These are phyloP conservation scores for Kluyveromyces sp. DNA, from an alignment of 1,139 yeast genomes.

Conservation along the genomic window DNA sequence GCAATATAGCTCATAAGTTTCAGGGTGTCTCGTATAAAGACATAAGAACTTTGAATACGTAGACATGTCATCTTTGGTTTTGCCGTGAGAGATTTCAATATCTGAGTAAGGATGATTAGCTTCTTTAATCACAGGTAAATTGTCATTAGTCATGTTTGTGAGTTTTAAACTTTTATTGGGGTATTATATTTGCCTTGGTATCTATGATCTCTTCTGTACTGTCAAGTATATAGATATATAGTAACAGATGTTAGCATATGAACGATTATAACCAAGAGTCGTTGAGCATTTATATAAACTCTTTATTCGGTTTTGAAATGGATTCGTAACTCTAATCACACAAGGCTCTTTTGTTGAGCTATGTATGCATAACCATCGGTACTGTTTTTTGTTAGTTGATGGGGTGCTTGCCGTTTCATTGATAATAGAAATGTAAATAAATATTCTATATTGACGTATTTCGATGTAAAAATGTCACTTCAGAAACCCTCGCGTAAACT, in stretches of 20 bases:
- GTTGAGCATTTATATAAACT: too few relatives aligned
- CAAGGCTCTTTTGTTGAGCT: too few relatives aligned
- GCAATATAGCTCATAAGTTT: constrained; percentile 15
- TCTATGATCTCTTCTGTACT: background rate
- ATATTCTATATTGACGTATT: too few relatives aligned
- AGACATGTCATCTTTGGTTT: constrained; percentile 23
- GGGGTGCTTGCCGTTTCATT: too few relatives aligned
- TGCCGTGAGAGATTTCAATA: constrained; percentile 8
- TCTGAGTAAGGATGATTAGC: constrained; percentile 6
- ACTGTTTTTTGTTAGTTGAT: too few relatives aligned
- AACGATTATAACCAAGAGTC: too few relatives aligned
- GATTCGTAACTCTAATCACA: too few relatives aligned
- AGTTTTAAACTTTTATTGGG: background rate
- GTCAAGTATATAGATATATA: background rate
- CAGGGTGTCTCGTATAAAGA: constrained; percentile 27
- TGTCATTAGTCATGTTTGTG: background rate
- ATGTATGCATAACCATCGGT: too few relatives aligned
- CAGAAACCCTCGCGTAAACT: background rate
- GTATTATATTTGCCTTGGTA: too few relatives aligned
- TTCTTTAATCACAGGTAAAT: background rate
- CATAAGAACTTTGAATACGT: constrained; percentile 33
- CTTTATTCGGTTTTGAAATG: too few relatives aligned
- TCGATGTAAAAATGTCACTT: background rate
- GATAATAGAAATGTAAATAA: too few relatives aligned
- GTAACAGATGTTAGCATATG: too few relatives aligned